A percentile compares a stretch with the other conserved stretches of the same genome.
Evolutionary conservation across 306 rosid species (phyloP).

Genomic region (Malus sieversii): DNA sequence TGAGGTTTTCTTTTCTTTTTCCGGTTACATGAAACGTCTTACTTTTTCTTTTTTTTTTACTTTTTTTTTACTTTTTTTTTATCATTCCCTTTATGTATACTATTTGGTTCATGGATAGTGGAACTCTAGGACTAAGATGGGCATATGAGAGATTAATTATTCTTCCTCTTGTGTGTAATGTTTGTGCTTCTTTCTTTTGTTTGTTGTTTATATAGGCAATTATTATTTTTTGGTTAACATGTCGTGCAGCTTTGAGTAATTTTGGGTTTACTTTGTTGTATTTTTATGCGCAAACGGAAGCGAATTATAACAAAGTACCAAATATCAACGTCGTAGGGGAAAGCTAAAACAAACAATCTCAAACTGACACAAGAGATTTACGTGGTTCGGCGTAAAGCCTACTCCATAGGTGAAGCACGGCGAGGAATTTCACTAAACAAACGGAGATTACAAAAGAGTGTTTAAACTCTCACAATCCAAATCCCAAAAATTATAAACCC

Average conservation of each 20-base stretch:
- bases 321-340: too few relatives aligned
- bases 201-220: neutral
- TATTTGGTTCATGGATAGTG: constrained; percentile 20
- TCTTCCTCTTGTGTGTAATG: neutral
- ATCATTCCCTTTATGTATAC: constrained; percentile 8
- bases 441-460: too few relatives aligned
- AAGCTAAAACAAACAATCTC: too few relatives aligned
- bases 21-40: neutral
- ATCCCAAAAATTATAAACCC: too few relatives aligned
- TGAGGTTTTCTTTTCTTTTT: neutral
- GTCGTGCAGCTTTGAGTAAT: neutral
- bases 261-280: neutral
- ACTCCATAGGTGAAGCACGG: too few relatives aligned
- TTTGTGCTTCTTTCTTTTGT: neutral
- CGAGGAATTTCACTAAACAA: too few relatives aligned
- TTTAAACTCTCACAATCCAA: too few relatives aligned
- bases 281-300: too few relatives aligned
- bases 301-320: too few relatives aligned
- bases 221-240: neutral
- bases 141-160: neutral
- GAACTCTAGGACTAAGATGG: constrained; percentile 6
- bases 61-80: neutral
- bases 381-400: too few relatives aligned
- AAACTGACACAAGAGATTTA: too few relatives aligned
- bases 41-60: neutral